Base-by-base conservation (phyloP, 1,284 basidiomycete genomes). In the Entoloma clypeatum region DNA sequence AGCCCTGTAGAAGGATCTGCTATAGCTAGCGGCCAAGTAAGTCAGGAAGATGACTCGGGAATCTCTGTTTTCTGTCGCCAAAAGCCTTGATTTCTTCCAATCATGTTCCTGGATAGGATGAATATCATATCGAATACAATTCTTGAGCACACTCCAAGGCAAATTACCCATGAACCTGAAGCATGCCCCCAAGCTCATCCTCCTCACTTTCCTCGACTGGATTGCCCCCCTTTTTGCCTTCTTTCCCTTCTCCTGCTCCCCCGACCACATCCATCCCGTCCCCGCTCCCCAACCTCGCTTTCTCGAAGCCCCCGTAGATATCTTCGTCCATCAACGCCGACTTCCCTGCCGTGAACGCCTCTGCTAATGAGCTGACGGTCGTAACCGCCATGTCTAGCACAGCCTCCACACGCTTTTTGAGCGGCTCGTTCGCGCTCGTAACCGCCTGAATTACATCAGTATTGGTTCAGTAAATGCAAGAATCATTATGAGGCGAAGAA, bases 341-440 rank as follows among this genome's bases (percentile, higher is more conserved):
- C 19, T 68, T 69, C n/a, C n/a, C n/a, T n/a, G 77, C 69, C 7
- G 63, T 63, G 58, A 84, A 89, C 1, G 81, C 72, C 55, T 86
- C 80, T 10, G 80, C 74, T 34, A 96, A 68, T 1, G 90, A 91
- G 59, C 81, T 89, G 40, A 93, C 78, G 4, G 92, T 94, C 7
- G 87, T 83, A 45, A 93, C 62, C 0, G 93, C 92, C 83, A 96
- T 92, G 61, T 90, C 88, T 5, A 96, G 67, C 9, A 95, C 89
- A 7, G 74, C 69, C 58, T 93, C 88, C 7, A 95, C 86, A 14
- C 92, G 79, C 51, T 76, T 82, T 50, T 72, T 78, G 23, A 96
- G 66, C 6, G 70, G 63, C 13, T 86, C 81, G 50, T 75, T 81
- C 5, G 75, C 64, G 56, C 87, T 90, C 13, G 72, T 70, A 10